Base-by-base conservation (phyloP, 2,329 filamentous ascomycete genomes). In the Calonectria pteridis region DNA sequence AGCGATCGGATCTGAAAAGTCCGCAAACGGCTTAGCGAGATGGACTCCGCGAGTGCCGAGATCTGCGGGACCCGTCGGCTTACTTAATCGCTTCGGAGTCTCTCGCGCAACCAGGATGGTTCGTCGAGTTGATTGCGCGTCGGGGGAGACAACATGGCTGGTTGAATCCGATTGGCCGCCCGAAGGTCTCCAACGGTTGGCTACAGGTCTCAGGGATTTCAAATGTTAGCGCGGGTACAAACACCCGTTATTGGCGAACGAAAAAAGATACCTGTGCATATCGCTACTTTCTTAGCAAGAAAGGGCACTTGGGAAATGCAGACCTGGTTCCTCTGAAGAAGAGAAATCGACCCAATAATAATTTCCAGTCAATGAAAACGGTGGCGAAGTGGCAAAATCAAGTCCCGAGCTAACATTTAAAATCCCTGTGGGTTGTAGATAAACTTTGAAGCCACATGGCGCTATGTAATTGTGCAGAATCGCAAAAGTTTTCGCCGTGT, bases 1-100 rank as follows among this genome's bases (percentile, higher is more conserved):
- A 64, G 63, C 55, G 18, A 53, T 67, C 51, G 55, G 50, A 67
- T 40, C 62, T 29, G 49, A 59, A 35, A 20, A 33, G 46, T 53
- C 76, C 69, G 28, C 72, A 79, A 79, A 55, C 51, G 73, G 78
- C 50, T 73, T 77, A 78, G 78, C 16, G 29, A 69, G 66, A 29
- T 9, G 10, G 62, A 64, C 64, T 77, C 78, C 75, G 66, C 67
- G 75, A 72, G n/a, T 74, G 72, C 77, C 67, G 75, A 74, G 67
- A 72, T 75, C 69, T 73, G 69, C 65, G 31, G 4, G n/a, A n/a
- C n/a, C 1, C 14, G 13, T 1, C 1, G 10, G 71, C 64, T 78
- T 77, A 78, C 75, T 70, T 79, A 79, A 59, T 9, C 29, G 14
- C 33, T 31, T 28, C 28, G 37, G 51, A 40, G 18, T 46, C 9